These are phyloP conservation scores for Solanum chacoense DNA, from an alignment of 305 asterid species.

Conservation along the genomic window DNA sequence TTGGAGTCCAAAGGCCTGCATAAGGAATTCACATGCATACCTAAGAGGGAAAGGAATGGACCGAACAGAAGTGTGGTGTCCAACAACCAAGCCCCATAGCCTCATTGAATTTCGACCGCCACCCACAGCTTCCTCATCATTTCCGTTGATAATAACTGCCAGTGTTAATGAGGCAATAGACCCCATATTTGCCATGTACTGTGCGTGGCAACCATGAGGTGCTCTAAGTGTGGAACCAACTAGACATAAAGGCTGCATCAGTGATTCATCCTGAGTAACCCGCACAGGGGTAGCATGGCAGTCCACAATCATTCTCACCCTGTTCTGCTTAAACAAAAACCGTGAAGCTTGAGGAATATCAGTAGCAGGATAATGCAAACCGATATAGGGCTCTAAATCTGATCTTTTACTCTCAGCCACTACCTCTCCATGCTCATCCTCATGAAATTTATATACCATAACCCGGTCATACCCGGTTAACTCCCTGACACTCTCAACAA, in stretches of 20 bases:
- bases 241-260: conserved; percentile 73
- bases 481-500: conserved; percentile 80
- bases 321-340: conserved; percentile 80
- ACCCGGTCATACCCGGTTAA: conserved; percentile 88
- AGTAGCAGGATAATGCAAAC: conserved; percentile 85
- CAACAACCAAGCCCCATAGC: conserved; percentile 94
- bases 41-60: conserved; percentile 75
- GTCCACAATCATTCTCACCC: conserved; percentile 89
- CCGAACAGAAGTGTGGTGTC: conserved; percentile 75
- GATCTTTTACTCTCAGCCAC: conserved; percentile 77
- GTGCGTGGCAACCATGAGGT: conserved; percentile 89
- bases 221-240: conserved; percentile 91
- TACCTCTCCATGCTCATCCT: conserved; percentile 93
- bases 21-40: conserved; percentile 83
- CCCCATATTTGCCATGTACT: conserved; percentile 95
- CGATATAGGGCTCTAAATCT: conserved; percentile 78
- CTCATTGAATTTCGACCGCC: conserved; percentile 67
- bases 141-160: conserved; percentile 71
- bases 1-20: conserved; percentile 95
- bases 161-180: conserved; percentile 70
- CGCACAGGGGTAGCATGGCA: conserved; percentile 54
- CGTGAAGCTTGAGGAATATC: conserved; percentile 96
- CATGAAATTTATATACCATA: conserved; percentile 90
- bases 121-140: conserved; percentile 55
- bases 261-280: conserved; percentile 62